Base-by-base conservation (phyloP, 169 alveolate genomes). In the Cryptosporidium meleagridis region DNA sequence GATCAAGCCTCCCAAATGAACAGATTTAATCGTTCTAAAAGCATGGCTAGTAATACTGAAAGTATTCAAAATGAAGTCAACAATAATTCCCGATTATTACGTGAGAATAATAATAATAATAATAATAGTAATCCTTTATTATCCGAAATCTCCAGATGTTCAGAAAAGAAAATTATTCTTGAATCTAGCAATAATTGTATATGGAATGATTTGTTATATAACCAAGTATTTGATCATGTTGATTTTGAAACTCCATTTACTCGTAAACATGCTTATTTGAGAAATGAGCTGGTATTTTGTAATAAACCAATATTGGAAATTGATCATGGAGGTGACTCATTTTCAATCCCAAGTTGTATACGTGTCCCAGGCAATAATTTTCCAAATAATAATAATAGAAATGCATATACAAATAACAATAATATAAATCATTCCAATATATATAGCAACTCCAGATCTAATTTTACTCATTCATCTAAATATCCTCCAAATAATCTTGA, bases 141-240 rank as follows among this genome's bases (percentile, higher is more conserved):
- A 7, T 65, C 72, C 23, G 72, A 65, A 10, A 65, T 65, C 7
- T n/a, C 23, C 6, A 65, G 29, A 35, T 21, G 51, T 14, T 65
- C 72, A 65, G 51, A n/a, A 16, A 35, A 35, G 12, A 31, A 65
- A 37, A 73, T 73, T 23, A 26, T 26, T 7, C 37, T 73, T 16
- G 75, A 44, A 67, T 26, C 80, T 12, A 65, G 75, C 16, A 65
- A 80, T 80, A 80, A 62, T 37, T 62, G 48, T 16, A 80, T 80
- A 14, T 80, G 89, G 89, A 41, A 80, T 80, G 89, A 80, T 41
- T n/a, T 80, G 16, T 41, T 35, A 1, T 80, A 62, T 39, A 80
- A 62, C 39, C 67, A 61, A 29, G 39, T 31, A 29, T 37, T 65
- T 35, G 68, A 80, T 26, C 48, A 61, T 21, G 23, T 61, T 39